Conservation (phyloP, 495 filamentous ascomycete genomes). For the Astrothelium macrocarpum region DNA sequence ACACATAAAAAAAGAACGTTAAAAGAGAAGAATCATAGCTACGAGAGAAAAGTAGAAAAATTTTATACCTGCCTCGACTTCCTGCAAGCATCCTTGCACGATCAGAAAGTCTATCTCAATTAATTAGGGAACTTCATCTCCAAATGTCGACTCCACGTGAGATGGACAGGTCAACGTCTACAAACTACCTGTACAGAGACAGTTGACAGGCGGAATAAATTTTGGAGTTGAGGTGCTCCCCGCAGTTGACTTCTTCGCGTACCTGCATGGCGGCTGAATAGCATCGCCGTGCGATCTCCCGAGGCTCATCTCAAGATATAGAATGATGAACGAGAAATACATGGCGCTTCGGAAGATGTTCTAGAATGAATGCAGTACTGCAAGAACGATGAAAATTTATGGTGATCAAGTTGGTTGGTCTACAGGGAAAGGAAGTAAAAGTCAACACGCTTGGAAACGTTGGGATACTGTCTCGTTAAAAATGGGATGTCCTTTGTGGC, state of each 20-base stretch:
- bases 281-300: not conserved
- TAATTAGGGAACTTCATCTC: not conserved
- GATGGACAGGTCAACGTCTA: not conserved
- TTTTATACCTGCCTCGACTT: slow-evolving; percentile 5
- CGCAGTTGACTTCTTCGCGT: not conserved
- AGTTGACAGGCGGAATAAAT: slow-evolving; percentile 6
- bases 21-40: not conserved
- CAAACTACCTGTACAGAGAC: not conserved
- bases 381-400: no score
- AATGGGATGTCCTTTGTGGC: no score
- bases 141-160: not conserved
- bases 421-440: no score
- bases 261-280: slow-evolving; percentile 7
- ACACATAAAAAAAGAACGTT: not conserved
- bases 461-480: no score
- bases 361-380: no score
- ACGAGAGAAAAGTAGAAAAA: not conserved
- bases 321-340: no score
- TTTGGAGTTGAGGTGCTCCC: not conserved
- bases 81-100: not conserved
- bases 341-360: no score
- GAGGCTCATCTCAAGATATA: not conserved
- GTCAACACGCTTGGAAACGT: no score
- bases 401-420: no score
- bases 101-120: not conserved